Evolutionary conservation across 116 monocot genomes (phyloP).

Genomic region (Phalaenopsis hybrid): DNA sequence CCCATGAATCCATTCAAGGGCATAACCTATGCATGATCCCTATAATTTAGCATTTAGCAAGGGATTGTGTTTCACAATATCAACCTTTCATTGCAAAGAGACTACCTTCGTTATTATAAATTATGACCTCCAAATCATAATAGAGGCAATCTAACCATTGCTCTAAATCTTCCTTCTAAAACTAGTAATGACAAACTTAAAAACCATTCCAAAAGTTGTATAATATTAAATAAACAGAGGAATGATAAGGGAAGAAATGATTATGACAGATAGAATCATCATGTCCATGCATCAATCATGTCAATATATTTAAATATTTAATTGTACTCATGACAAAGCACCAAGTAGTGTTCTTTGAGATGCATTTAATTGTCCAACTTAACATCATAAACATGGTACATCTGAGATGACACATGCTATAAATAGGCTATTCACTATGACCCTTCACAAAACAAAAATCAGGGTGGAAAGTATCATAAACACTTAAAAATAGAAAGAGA

Average conservation of each 20-base stretch:
- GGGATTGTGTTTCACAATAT: too few species aligned
- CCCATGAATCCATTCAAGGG: too few species aligned
- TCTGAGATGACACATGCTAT: not conserved
- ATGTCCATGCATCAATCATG: not conserved
- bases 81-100: too few species aligned
- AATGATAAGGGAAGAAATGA: not conserved
- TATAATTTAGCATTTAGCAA: too few species aligned
- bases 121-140: too few species aligned
- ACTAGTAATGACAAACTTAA: too few species aligned
- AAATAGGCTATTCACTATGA: not conserved
- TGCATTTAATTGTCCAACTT: not conserved
- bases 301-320: not conserved
- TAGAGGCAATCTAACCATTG: too few species aligned
- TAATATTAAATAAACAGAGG: not conserved
- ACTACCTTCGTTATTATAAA: too few species aligned
- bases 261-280: not conserved
- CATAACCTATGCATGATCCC: too few species aligned
- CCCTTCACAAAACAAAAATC: not conserved
- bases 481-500: not conserved
- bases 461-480: not conserved
- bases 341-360: not conserved
- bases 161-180: too few species aligned
- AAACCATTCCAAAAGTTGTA: not conserved
- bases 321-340: not conserved
- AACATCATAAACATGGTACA: not conserved